Evolutionary conservation across 345 rosid species (phyloP), one percentile per base, ranked within the genome.

Genomic region (Hibiscus trionum): DNA sequence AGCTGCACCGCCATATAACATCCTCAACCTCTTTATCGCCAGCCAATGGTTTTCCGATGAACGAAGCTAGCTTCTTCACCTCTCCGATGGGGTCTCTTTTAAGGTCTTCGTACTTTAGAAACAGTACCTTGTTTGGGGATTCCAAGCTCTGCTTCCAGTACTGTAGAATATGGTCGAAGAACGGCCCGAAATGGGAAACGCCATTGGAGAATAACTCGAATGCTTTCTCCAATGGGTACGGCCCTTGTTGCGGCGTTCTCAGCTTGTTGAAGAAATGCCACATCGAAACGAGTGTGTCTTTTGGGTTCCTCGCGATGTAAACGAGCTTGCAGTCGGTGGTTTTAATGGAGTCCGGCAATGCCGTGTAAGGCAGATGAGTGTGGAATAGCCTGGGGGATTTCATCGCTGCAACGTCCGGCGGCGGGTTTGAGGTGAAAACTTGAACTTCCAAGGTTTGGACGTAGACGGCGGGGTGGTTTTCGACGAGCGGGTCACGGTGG

Each of bases 41-140:
- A 4, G 7, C 68, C 11, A 76, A 47, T 0, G 78, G 47, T 52
- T 59, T 64, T 11, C 70, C 78, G 0, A 81, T 65, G 50, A 85
- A 85, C 8, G 12, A 29, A 14, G 79, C 79, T 1, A 84, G 68
- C 57, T 42, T 75, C 68, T 70, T 65, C 39, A 83, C 80, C 17
- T 78, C 16, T 1, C 52, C 57, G n/a, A 12, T 63, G 16, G 79
- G 73, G 62, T 80, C 75, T 52, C 50, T 76, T 33, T 80, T 79
- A 1, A 85, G 64, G 4, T 83, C 84, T 58, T 85, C 86, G 60
- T 83, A 81, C 71, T 61, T 81, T 52, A 83, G 2, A 72, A 85
- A 83, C 29, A 79, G 52, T 4, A 83, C 21, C 63, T 75, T 79
- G 1, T 69, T 24, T 0, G 78, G 86, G 2, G 5, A 58, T 35